A percentile compares a stretch with the other conserved stretches of the same genome.
These are phyloP conservation scores for Beauveria sp. DNA, from an alignment of 2,329 filamentous ascomycete genomes.

Conservation along the genomic window DNA sequence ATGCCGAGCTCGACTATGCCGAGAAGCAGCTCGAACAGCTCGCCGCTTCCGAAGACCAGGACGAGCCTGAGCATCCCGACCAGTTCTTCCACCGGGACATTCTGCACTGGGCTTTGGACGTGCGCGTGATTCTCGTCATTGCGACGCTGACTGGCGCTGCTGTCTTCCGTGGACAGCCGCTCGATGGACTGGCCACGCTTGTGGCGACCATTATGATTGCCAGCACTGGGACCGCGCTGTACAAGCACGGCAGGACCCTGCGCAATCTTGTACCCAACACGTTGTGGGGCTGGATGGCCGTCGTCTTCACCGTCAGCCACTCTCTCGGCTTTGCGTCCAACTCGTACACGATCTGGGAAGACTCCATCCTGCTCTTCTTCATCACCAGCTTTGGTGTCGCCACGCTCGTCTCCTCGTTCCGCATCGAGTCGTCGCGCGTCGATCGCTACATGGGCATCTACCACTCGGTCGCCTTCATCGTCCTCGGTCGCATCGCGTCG, in stretches of 20 bases:
- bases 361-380: conserved; percentile 88
- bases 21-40: conserved; percentile 47
- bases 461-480: conserved; percentile 76
- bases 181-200: conserved; percentile 33
- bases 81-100: conserved; percentile 25
- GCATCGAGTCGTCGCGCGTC: conserved; percentile 51
- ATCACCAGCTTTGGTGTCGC: conserved; percentile 77
- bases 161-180: conserved; percentile 25
- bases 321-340: conserved; percentile 95
- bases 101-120: conserved; percentile 29
- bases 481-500: conserved; percentile 72
- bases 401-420: conserved; percentile 67
- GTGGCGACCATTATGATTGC: conserved; percentile 27
- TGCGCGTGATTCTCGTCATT: conserved; percentile 25
- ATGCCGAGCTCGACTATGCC: conserved; percentile 50
- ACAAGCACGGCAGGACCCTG: conserved; percentile 36
- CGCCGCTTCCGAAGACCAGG: conserved; percentile 26
- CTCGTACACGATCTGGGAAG: conserved; percentile 98
- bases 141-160: conserved; percentile 22
- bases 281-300: conserved; percentile 81
- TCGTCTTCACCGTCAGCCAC: conserved; percentile 75
- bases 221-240: conserved; percentile 37
- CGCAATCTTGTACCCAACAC: conserved; percentile 58
- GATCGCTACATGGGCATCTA: conserved; percentile 73
- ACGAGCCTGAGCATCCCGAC: conserved; percentile 36